A percentile compares a stretch with the other conserved stretches of the same genome.
These are phyloP conservation scores for Rubus parviflorus DNA, from an alignment of 306 rosid genomes.

Conservation along the genomic window DNA sequence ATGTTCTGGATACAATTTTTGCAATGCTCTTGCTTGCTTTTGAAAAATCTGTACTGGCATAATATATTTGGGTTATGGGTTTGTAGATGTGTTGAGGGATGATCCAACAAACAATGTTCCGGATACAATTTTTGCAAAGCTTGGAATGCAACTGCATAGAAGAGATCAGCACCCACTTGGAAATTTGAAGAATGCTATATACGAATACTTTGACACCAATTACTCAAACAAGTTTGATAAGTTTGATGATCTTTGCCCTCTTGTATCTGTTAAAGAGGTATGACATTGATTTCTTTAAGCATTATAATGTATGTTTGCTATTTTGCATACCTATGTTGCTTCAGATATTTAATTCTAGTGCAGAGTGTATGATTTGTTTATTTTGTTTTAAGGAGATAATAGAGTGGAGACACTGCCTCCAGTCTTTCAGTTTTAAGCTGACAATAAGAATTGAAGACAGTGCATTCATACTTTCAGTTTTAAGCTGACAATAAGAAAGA, in stretches of 20 bases:
- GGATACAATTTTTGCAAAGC: slow-evolving; percentile 74
- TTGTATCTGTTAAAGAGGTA: slow-evolving; percentile 86
- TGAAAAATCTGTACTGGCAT: slow-evolving; percentile 1
- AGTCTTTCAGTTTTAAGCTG: not conserved
- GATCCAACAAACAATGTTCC: slow-evolving; percentile 96
- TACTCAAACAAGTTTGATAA: slow-evolving; percentile 76
- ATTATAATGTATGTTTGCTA: not conserved
- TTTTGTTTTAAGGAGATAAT: not conserved
- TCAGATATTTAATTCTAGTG: not conserved
- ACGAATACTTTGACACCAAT: slow-evolving; percentile 71
- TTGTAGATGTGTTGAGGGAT: slow-evolving; percentile 83
- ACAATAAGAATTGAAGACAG: not conserved
- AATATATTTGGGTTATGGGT: slow-evolving; percentile 25
- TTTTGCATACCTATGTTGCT: not conserved
- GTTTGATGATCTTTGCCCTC: slow-evolving; percentile 78
- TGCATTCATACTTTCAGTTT: not conserved
- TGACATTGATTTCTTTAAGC: not conserved
- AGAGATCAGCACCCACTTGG: slow-evolving; percentile 91
- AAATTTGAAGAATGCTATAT: slow-evolving; percentile 80
- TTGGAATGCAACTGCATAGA: slow-evolving; percentile 92
- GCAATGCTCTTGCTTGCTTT: slow-evolving; percentile 41
- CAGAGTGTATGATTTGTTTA: not conserved
- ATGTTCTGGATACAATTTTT: slow-evolving; percentile 79
- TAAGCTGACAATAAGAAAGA: too few species aligned
- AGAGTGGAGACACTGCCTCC: not conserved